Evolutionary conservation across 768 basidiomycete species (phyloP), one percentile per base, ranked within the genome.

Genomic region (Pleurotus djamor): DNA sequence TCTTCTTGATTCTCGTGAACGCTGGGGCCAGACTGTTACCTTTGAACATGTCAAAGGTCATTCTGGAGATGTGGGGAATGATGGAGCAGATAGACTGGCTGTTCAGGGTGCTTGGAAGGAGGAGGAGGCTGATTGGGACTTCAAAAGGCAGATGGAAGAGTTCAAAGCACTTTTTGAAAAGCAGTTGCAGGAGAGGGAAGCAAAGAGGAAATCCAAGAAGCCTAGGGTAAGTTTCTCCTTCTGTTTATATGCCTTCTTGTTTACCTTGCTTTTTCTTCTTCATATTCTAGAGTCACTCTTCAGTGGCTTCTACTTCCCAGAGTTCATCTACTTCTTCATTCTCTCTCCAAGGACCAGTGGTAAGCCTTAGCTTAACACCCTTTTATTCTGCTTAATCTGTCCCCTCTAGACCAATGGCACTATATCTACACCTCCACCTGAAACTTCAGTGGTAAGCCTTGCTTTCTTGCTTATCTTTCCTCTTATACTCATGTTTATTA

Each of bases 41-140:
- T 79, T 96, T 50, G 74, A 84, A 63, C 81, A 94, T 65, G 92
- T 98, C 58, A 81, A 84, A 59, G 96, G 88, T 0, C 96, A 97
- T 66, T 77, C 76, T 8, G 94, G 94, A 0, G 77, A 84, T 33
- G 74, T 73, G 56, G 96, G 96, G 1, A 98, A 98, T 68, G 95
- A 98, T 56, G 87, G 83, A 45, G 96, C 96, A 2, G 96, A 98
- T 69, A 65, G 61, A 12, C 79, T 87, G 58, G 93, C 93, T 3
- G 88, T 84, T 59, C 35, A 71, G 4, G 93, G 93, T 2, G 70
- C 80, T 8, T 63, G 66, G 8, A 59, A 77, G 54, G 59, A 74
- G 1, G 66, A 67, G 4, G 90, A 92, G 37, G 2, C 38, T 41
- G 38, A 41, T 10, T 77, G 78, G 48, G 81, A 92, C 63, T 94